These are phyloP conservation scores for Flaveria sonorensis DNA, from an alignment of 129 eudicot species.

Conservation along the genomic window DNA sequence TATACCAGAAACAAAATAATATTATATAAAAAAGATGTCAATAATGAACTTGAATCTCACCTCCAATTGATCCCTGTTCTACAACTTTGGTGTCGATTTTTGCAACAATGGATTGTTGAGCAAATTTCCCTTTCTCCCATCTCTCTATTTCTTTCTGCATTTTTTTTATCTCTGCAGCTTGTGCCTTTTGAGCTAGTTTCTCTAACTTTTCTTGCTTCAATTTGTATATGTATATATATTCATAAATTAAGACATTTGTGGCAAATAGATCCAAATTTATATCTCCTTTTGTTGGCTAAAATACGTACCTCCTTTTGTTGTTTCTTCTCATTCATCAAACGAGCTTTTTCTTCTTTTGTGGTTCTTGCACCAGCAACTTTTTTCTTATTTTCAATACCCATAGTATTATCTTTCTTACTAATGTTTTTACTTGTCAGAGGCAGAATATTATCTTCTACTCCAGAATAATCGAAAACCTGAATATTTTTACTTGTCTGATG, in stretches of 20 bases:
- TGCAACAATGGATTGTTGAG: conserved; percentile 71
- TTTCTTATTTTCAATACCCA: conserved; percentile 32
- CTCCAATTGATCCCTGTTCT: conserved; percentile 79
- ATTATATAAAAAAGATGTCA: neutral
- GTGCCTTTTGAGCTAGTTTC: conserved; percentile 73
- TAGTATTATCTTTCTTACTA: conserved; percentile 29
- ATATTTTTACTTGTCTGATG: conserved; percentile 24
- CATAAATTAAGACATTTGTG: conserved; percentile 4
- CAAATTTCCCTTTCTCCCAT: conserved; percentile 85
- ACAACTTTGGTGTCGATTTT: conserved; percentile 75
- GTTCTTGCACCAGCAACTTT: conserved; percentile 34
- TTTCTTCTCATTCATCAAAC: conserved; percentile 65
- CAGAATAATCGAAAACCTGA: conserved; percentile 38
- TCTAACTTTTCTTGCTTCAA: conserved; percentile 70
- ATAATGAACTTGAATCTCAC: conserved; percentile 40
- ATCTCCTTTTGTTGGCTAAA: conserved; percentile 8
- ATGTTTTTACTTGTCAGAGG: conserved; percentile 25
- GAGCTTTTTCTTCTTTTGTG: conserved; percentile 67
- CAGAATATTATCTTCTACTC: conserved; percentile 34
- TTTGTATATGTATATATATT: conserved; percentile 27
- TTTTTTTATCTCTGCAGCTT: conserved; percentile 74
- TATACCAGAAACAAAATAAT: conserved; percentile 1
- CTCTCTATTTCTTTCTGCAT: conserved; percentile 65
- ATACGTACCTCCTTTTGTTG: conserved; percentile 64
- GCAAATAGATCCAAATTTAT: neutral